phyloP scores from a whole-genome alignment of 192 early-diverging fungal species.

The Umbelopsis isabellina region DNA sequence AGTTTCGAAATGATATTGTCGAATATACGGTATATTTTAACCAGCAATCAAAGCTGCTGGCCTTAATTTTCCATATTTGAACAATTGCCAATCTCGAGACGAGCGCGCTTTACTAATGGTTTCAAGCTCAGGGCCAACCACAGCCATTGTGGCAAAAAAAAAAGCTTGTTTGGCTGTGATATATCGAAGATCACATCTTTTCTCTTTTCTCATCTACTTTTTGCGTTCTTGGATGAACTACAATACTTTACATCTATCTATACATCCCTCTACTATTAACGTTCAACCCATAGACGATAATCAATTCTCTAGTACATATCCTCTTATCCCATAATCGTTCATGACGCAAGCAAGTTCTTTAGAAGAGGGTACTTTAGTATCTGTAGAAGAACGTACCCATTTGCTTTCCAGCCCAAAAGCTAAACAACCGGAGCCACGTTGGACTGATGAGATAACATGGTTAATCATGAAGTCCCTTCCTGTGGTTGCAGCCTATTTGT shows the following conservation, averaged over 20 bases:
- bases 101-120: not conserved
- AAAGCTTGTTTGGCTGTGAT: not conserved
- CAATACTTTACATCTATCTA: not conserved
- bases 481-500: constrained; percentile 60
- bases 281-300: constrained; percentile 6
- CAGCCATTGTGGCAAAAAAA: not conserved
- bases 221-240: constrained; percentile 1
- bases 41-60: too few relatives aligned
- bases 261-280: constrained; percentile 1
- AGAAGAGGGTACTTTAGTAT: not conserved
- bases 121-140: constrained; percentile 9
- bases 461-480: constrained; percentile 50
- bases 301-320: not conserved
- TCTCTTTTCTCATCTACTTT: not conserved
- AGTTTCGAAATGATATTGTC: too few relatives aligned
- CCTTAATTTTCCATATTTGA: too few relatives aligned
- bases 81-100: too few relatives aligned
- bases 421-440: not conserved
- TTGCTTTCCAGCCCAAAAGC: not conserved
- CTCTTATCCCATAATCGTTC: not conserved
- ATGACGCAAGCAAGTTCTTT: constrained; percentile 4
- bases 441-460: constrained; percentile 31
- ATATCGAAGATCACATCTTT: not conserved
- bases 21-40: too few relatives aligned
- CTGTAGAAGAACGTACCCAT: not conserved